Conservation (phyloP, 1,284 basidiomycete genomes). For the Cryptococcus jaspeensis region DNA sequence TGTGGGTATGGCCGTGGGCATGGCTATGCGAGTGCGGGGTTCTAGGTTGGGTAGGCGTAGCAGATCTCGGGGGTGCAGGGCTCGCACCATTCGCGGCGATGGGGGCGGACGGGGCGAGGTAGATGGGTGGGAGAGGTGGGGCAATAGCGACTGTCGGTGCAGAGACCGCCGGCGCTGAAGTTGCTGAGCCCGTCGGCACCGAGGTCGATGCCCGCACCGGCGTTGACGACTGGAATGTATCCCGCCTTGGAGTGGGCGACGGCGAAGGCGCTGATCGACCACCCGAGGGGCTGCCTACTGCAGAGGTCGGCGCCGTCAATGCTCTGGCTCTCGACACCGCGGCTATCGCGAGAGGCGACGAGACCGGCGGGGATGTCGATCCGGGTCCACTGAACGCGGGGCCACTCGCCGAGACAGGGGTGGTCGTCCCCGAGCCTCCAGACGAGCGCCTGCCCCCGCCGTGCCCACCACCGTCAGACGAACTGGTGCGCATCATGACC, state of each 20-base stretch:
- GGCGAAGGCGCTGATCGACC: background rate
- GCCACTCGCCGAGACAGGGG: background rate
- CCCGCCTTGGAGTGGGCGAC: background rate
- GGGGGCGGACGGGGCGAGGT: background rate
- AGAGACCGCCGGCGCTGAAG: background rate
- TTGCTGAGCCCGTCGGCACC: background rate
- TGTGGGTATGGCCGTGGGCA: slow-evolving; percentile 17
- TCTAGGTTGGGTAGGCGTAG: no score
- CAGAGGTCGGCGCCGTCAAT: slow-evolving; percentile 6
- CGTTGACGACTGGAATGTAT: background rate
- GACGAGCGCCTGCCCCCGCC: slow-evolving; percentile 1
- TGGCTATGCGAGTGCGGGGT: no score
- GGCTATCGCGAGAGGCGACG: slow-evolving; percentile 14
- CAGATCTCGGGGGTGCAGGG: no score
- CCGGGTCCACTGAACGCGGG: background rate
- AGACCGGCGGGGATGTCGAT: slow-evolving; percentile 13
- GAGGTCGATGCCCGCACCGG: slow-evolving; percentile 1
- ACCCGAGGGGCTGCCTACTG: background rate
- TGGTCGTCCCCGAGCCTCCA: background rate
- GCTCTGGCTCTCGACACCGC: slow-evolving; percentile 10
- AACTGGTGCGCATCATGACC: slow-evolving; percentile 13
- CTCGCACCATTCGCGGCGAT: slow-evolving; percentile 27
- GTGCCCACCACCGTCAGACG: slow-evolving; percentile 7
- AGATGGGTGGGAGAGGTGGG: background rate
- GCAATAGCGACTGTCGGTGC: slow-evolving; percentile 6